Base-by-base conservation (phyloP, 2,329 filamentous ascomycete genomes). In the Beauveria brongniartii region DNA sequence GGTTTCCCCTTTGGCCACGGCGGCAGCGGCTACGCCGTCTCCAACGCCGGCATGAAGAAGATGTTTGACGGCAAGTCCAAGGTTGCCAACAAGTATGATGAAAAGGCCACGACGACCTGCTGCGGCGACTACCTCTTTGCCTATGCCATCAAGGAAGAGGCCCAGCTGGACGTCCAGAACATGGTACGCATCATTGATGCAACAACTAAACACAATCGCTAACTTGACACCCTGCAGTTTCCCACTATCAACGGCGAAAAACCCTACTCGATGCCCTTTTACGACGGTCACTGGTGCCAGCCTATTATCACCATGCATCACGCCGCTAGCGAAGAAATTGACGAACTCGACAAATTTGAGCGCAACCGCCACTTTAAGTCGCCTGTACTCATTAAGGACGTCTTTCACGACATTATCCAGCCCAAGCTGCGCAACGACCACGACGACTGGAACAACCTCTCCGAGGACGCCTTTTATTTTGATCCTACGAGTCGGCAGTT, bases 231-330 rank as follows among this genome's bases (percentile, higher is more conserved):
- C 4, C 18, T 20, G 10, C 20, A 80, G 71, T 81, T 77, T 74
- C 82, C 82, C 1, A 78, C 80, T 50, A 75, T 83, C 64, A 82
- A 84, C 64, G 81, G 80, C 63, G 80, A 84, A 66, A 83, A 82
- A 63, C 80, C 79, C 3, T 70, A 73, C 54, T 81, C 76, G 1
- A 68, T 84, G n/a, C 74, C 77, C 1, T 83, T 75, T 62, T 73
- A 74, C 43, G 64, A 70, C 1, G 70, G 69, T n/a, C 73, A 81
- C 63, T 84, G 82, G 81, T 84, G 82, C 67, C 78, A 82, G 55
- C 79, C 81, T 9, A 73, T 83, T 50, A 74, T 78, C 2, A 83
- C 82, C 5, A 82, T 84, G 80, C 80, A 83, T 67, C 80, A 83
- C 67, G 73, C 82, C 63, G 73, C 73, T 22, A 73, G 75, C 63